These are phyloP conservation scores for Pichia californica DNA, from an alignment of 805 yeast genomes.

Conservation along the genomic window DNA sequence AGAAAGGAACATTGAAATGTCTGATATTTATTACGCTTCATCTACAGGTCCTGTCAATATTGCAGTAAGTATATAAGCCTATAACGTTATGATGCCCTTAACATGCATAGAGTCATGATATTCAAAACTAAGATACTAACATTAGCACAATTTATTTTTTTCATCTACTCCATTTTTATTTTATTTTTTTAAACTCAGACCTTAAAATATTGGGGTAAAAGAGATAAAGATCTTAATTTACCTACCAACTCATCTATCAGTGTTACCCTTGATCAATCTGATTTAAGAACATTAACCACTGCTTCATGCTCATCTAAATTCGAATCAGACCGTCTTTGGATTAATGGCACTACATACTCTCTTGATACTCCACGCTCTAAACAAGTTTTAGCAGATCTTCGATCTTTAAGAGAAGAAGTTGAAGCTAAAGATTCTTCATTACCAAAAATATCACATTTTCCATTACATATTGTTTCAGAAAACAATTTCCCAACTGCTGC, in stretches of 20 bases:
- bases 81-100: no score
- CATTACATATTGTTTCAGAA: slow-evolving; percentile 78
- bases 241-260: slow-evolving; percentile 97
- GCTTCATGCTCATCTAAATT: slow-evolving; percentile 62
- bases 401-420: slow-evolving; percentile 54
- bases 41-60: slow-evolving; percentile 96
- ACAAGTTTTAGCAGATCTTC: slow-evolving; percentile 72
- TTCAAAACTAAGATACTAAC: no score
- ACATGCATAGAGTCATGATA: no score
- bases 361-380: slow-evolving; percentile 56
- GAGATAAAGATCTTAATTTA: slow-evolving; percentile 79
- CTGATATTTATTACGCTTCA: slow-evolving; percentile 55
- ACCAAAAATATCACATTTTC: slow-evolving; percentile 58
- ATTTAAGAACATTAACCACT: slow-evolving; percentile 86
- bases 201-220: slow-evolving; percentile 97
- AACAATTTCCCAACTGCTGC: slow-evolving; percentile 99
- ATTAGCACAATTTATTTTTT: no score
- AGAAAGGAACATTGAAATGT: no score
- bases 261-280: slow-evolving; percentile 87
- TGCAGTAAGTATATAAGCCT: slow-evolving; percentile 37
- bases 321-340: slow-evolving; percentile 63
- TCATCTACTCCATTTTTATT: neutral
- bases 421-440: slow-evolving; percentile 50
- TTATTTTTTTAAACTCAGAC: slow-evolving; percentile 38
- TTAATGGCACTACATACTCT: slow-evolving; percentile 80